Evolutionary conservation across 345 rosid genomes (phyloP), one percentile per base, ranked within the genome.

Genomic region (Melaleuca quinquenervia): DNA sequence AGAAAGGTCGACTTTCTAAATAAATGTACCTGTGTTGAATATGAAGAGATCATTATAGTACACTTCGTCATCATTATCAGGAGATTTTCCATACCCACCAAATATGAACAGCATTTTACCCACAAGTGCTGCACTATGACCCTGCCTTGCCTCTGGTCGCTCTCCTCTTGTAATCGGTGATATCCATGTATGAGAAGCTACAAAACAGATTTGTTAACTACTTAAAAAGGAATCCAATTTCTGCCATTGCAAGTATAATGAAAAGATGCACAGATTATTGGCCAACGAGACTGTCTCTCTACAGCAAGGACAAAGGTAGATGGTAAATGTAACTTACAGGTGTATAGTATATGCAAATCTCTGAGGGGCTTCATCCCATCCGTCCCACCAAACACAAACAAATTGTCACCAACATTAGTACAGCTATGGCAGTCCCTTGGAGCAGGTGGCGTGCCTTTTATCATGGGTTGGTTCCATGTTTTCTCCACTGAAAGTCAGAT

Each of bases 341-440:
- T 94, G 82, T 96, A 96, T 82, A 97, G 90, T 88, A 95, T 92
- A 87, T 93, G 89, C 90, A 97, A 89, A 93, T 97, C 99, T 64
- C 89, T 91, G 53, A 97, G 96, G 88, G 96, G 95, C 49, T 91
- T 91, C 85, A 52, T 70, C 83, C 99, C 98, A 91, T 97, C 99
- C 64, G 99, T 96, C 86, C 99, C 99, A 85, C 99, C 99, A 87
- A 96, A 96, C 64, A 97, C 96, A 53, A 87, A 97, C 62, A 96
- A 91, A 82, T 90, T 93, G 83, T 93, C 98, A 14, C 94, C 96
- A 29, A 97, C 91, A 52, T 95, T 87, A 7, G 99, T 94, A 88
- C 95, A 95, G 86, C 93, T 95, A 90, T 97, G 99, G 90, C 99
- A 95, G 88, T 97, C 99, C 91, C 99, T 94, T 3, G 98, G 96